A percentile compares a stretch with the other conserved stretches of the same genome.
These are phyloP conservation scores for Hansenula sp. DNA, from an alignment of 1,139 yeast genomes.

Conservation along the genomic window DNA sequence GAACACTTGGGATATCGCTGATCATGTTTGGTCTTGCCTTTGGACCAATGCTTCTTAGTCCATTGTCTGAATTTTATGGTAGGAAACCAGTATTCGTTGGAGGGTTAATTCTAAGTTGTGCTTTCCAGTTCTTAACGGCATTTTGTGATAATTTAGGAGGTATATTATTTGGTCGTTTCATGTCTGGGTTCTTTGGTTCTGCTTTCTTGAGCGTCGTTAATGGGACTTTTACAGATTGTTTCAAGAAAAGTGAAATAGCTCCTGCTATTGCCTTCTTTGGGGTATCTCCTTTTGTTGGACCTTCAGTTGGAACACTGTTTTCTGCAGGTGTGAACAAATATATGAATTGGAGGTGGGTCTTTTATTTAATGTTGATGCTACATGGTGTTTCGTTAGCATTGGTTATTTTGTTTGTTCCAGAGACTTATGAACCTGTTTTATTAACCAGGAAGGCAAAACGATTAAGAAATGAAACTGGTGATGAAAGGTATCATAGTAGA, in stretches of 20 bases:
- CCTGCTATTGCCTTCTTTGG: constrained; percentile 69
- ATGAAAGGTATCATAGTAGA: constrained; percentile 46
- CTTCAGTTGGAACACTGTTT: constrained; percentile 66
- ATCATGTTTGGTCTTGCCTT: constrained; percentile 63
- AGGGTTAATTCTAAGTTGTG: constrained; percentile 52
- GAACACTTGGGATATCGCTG: constrained; percentile 58
- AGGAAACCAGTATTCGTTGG: constrained; percentile 63
- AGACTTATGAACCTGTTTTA: constrained; percentile 67
- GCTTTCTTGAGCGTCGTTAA: constrained; percentile 74
- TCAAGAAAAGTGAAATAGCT: constrained; percentile 53
- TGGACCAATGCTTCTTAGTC: constrained; percentile 79
- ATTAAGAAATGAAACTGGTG: constrained; percentile 58
- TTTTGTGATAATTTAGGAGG: constrained; percentile 61
- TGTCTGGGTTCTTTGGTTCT: constrained; percentile 66
- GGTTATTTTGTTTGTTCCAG: constrained; percentile 52
- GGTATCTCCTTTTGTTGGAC: constrained; percentile 77
- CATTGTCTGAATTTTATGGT: constrained; percentile 75
- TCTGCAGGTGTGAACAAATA: constrained; percentile 58
- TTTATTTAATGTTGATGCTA: constrained; percentile 62
- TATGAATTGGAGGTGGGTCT: constrained; percentile 54
- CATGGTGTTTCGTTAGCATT: constrained; percentile 55
- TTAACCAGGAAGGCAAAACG: constrained; percentile 53
- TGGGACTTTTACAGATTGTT: constrained; percentile 69
- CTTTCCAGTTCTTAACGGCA: constrained; percentile 65
- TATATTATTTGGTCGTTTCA: constrained; percentile 59